A percentile compares a stretch with the other conserved stretches of the same genome.
Evolutionary conservation across 306 rosid genomes (phyloP).

Genomic region (Quercus ilex): DNA sequence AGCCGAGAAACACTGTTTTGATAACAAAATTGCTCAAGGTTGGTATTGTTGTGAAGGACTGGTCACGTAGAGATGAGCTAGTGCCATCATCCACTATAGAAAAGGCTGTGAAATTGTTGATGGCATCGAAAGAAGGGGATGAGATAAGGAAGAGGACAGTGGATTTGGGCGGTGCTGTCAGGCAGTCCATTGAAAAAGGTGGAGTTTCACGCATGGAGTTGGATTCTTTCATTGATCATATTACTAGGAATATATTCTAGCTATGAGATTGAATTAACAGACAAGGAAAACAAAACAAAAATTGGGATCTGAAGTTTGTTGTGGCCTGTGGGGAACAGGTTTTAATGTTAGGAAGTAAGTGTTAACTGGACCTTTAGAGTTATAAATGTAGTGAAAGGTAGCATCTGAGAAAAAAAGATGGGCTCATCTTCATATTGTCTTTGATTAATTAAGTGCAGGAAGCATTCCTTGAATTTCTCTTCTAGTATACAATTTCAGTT

Average conservation of each 20-base stretch:
- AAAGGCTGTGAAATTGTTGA: conserved; percentile 37
- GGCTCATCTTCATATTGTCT: too few species aligned
- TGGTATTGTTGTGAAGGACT: conserved; percentile 48
- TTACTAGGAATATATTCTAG: conserved; percentile 17
- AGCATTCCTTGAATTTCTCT: too few species aligned
- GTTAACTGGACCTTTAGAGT: too few species aligned
- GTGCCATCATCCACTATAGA: conserved; percentile 31
- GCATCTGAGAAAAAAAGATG: too few species aligned
- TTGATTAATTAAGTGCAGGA: too few species aligned
- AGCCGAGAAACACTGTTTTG: conserved; percentile 64
- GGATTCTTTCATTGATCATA: conserved; percentile 62
- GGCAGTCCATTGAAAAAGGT: conserved; percentile 30
- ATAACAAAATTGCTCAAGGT: conserved; percentile 39
- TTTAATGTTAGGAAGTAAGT: too few species aligned
- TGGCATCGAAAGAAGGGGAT: conserved; percentile 48
- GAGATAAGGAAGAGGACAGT: conserved; percentile 46
- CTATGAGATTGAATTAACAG: too few species aligned
- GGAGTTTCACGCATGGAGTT: conserved; percentile 57
- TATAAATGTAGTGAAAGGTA: too few species aligned
- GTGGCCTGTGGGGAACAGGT: too few species aligned
- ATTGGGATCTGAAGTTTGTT: too few species aligned
- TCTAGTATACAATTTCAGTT: too few species aligned
- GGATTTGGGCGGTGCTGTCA: conserved; percentile 29
- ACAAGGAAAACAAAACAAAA: too few species aligned
- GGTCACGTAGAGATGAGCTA: conserved; percentile 39